Evolutionary conservation across 805 yeast genomes (phyloP).

Genomic region (Suhomyces vadensis): DNA sequence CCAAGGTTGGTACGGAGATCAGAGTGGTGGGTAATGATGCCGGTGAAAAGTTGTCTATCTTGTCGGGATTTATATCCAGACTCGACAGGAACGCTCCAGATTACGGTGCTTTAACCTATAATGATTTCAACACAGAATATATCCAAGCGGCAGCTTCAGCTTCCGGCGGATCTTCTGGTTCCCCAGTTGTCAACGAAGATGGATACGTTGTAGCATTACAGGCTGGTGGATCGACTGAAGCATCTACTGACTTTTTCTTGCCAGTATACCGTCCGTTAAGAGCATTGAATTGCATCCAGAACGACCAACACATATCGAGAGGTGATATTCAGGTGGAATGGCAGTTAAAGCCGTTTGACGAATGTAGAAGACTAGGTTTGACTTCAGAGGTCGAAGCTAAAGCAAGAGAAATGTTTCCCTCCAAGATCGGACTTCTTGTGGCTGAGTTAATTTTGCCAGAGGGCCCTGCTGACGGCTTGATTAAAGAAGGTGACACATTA

Average conservation of each 20-base stretch:
- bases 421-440: slow-evolving; percentile 75
- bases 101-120: slow-evolving; percentile 83
- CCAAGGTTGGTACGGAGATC: slow-evolving; percentile 89
- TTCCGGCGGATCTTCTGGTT: slow-evolving; percentile 93
- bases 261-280: slow-evolving; percentile 83
- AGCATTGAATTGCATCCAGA: slow-evolving; percentile 75
- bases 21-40: slow-evolving; percentile 96
- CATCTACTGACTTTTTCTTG: slow-evolving; percentile 89
- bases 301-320: slow-evolving; percentile 61
- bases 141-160: slow-evolving; percentile 97
- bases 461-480: slow-evolving; percentile 75
- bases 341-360: slow-evolving; percentile 84
- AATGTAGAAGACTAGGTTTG: slow-evolving; percentile 84
- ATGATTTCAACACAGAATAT: slow-evolving; percentile 91
- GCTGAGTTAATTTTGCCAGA: slow-evolving; percentile 80
- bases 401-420: slow-evolving; percentile 71
- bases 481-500: slow-evolving; percentile 85
- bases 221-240: slow-evolving; percentile 91
- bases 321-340: slow-evolving; percentile 94
- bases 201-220: slow-evolving; percentile 89
- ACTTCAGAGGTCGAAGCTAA: slow-evolving; percentile 68
- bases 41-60: slow-evolving; percentile 87
- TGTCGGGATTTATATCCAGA: slow-evolving; percentile 83
- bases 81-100: slow-evolving; percentile 94
- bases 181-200: slow-evolving; percentile 90